phyloP scores from a whole-genome alignment of 768 basidiomycete genomes.

The Kwoniella mangroviensis region DNA sequence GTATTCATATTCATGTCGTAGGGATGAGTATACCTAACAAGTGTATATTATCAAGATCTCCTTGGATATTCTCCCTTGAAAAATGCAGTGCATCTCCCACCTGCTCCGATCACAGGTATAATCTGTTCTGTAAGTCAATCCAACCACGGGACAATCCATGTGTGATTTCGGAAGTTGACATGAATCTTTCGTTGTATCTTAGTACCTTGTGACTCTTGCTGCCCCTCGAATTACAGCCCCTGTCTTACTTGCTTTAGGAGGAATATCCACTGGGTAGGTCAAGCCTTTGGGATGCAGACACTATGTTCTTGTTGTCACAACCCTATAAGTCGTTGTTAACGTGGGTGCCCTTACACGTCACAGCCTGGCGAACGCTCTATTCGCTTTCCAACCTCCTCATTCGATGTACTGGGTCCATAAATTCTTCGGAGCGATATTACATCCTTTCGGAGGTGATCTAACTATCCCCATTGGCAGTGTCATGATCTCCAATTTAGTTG shows the following conservation, averaged over 20 bases:
- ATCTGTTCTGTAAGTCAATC: constrained; percentile 11
- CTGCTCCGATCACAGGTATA: constrained; percentile 28
- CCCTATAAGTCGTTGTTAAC: background rate
- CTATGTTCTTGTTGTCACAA: too few species aligned
- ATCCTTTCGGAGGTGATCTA: constrained; percentile 41
- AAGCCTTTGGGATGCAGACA: too few species aligned
- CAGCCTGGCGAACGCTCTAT: constrained; percentile 28
- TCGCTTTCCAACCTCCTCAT: constrained; percentile 33
- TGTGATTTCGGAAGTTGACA: too few species aligned
- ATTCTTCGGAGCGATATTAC: constrained; percentile 34
- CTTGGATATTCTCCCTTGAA: constrained; percentile 21
- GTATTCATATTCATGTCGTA: background rate
- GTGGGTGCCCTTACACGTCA: background rate
- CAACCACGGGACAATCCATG: too few species aligned
- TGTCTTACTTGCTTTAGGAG: constrained; percentile 20
- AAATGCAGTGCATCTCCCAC: constrained; percentile 22
- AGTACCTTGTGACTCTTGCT: constrained; percentile 22
- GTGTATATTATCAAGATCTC: constrained; percentile 40
- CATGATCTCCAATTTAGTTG: constrained; percentile 37
- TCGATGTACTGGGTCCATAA: constrained; percentile 39
- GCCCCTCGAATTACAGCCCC: constrained; percentile 25
- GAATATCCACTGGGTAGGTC: constrained; percentile 11
- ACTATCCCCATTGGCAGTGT: constrained; percentile 22
- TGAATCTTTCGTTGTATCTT: background rate
- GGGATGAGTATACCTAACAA: constrained; percentile 26